A percentile compares a stretch with the other conserved stretches of the same genome.
phyloP scores from a whole-genome alignment of 192 early-diverging fungal genomes.

The Linderina pennispora region DNA sequence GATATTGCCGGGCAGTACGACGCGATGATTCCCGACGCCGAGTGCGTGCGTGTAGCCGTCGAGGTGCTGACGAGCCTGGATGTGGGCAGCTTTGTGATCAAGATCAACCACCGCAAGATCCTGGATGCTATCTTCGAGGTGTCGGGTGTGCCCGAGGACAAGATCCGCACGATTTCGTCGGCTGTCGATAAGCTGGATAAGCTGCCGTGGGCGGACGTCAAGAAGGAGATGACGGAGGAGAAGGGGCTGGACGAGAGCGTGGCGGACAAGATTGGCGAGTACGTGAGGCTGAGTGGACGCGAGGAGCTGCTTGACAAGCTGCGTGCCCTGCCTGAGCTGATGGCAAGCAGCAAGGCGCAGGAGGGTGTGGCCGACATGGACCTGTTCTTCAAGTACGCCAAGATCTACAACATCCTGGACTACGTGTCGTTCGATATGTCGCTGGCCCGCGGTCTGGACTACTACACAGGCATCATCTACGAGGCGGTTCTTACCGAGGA shows the following conservation, averaged over 20 bases:
- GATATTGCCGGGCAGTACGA: conserved; percentile 95
- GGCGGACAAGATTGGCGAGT: conserved; percentile 92
- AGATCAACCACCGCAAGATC: conserved; percentile 96
- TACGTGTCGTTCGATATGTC: conserved; percentile 84
- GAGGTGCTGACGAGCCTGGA: conserved; percentile 79
- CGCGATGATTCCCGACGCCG: conserved; percentile 95
- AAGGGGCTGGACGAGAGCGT: conserved; percentile 74
- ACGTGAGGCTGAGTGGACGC: conserved; percentile 75
- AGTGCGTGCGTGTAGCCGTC: conserved; percentile 71
- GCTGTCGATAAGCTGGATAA: conserved; percentile 99
- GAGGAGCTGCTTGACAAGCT: conserved; percentile 72
- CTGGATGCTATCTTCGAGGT: conserved; percentile 97
- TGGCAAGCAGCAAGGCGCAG: conserved; percentile 60
- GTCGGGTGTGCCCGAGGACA: conserved; percentile 85
- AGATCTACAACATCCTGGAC: conserved; percentile 66
- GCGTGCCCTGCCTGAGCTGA: conserved; percentile 58
- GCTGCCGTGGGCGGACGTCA: conserved; percentile 89
- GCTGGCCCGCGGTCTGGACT: conserved; percentile 95
- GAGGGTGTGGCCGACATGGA: conserved; percentile 83
- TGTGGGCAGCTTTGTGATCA: conserved; percentile 85
- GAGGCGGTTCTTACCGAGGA: conserved; percentile 73
- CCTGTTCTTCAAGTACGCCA: conserved; percentile 77
- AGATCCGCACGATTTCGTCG: conserved; percentile 89
- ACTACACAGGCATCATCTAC: conserved; percentile 99
- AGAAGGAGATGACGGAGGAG: conserved; percentile 88